Percentiles rank a stretch among this genome's conserved stretches.
Conservation (phyloP, 73 alveolate genomes). For the Paramecium caudatum region DNA sequence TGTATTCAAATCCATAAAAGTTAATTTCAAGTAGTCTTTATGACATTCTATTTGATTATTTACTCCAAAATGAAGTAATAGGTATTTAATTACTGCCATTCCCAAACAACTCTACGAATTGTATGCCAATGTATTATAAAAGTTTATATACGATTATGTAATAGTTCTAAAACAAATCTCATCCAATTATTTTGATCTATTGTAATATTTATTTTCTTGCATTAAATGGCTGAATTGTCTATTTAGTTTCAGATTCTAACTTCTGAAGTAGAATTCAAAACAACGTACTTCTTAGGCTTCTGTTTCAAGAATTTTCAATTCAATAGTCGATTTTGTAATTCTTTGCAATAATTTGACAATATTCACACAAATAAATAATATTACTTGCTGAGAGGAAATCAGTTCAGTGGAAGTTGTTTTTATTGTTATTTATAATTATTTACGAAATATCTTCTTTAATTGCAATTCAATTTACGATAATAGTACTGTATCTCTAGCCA, state of each 20-base stretch:
- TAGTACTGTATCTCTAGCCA: background rate
- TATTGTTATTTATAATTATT: background rate
- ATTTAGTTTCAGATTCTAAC: background rate
- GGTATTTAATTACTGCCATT: background rate
- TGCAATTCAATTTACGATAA: background rate
- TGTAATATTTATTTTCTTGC: background rate
- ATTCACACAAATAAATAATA: background rate
- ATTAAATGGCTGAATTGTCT: background rate
- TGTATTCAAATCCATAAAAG: background rate
- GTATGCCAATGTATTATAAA: background rate
- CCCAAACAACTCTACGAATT: background rate
- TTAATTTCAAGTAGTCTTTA: background rate
- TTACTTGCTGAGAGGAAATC: background rate
- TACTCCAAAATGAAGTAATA: conserved; percentile 28
- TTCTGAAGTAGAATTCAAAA: background rate
- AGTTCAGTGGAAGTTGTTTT: background rate
- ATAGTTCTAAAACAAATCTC: background rate
- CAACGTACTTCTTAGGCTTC: background rate
- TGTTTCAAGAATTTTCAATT: background rate
- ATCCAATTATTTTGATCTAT: background rate
- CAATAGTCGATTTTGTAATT: background rate
- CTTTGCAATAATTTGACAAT: background rate
- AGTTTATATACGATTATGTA: background rate
- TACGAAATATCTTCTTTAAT: background rate
- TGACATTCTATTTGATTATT: background rate